Evolutionary conservation across 2,329 filamentous ascomycete genomes (phyloP).

Genomic region (Phaeosphaeria sp.): DNA sequence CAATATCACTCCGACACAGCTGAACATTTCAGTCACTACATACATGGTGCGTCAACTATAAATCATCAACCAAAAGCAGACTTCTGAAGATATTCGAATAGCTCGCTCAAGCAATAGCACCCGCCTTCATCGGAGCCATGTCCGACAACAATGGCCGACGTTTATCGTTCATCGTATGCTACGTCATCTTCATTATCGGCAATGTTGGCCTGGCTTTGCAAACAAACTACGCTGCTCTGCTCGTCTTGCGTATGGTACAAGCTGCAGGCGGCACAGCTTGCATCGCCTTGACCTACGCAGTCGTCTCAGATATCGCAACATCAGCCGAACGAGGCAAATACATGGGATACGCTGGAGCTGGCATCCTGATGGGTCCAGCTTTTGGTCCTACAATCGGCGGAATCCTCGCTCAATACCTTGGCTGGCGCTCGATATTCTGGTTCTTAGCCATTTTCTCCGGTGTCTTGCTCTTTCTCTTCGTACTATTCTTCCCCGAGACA

Average conservation of each 20-base stretch:
- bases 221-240: constrained; percentile 44
- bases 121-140: constrained; percentile 60
- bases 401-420: constrained; percentile 39
- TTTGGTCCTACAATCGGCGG: constrained; percentile 47
- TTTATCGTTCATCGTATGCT: constrained; percentile 58
- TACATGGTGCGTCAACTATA: constrained; percentile 49
- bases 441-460: constrained; percentile 52
- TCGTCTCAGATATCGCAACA: constrained; percentile 75
- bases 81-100: constrained; percentile 18
- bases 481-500: constrained; percentile 53
- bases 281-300: constrained; percentile 68
- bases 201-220: constrained; percentile 48
- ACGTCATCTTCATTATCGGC: constrained; percentile 45
- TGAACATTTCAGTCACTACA: constrained; percentile 60
- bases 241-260: constrained; percentile 47
- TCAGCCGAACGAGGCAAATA: constrained; percentile 75
- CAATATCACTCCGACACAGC: constrained; percentile 51
- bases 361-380: constrained; percentile 49
- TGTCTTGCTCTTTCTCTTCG: constrained; percentile 42
- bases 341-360: constrained; percentile 69
- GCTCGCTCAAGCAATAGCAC: constrained; percentile 60
- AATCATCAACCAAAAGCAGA: not conserved
- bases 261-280: constrained; percentile 50
- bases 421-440: constrained; percentile 52
- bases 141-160: constrained; percentile 60